A percentile compares a stretch with the other conserved stretches of the same genome.
phyloP scores from a whole-genome alignment of 139 green algal genomes.

The Auxenochlorella pyrenoidosa region DNA sequence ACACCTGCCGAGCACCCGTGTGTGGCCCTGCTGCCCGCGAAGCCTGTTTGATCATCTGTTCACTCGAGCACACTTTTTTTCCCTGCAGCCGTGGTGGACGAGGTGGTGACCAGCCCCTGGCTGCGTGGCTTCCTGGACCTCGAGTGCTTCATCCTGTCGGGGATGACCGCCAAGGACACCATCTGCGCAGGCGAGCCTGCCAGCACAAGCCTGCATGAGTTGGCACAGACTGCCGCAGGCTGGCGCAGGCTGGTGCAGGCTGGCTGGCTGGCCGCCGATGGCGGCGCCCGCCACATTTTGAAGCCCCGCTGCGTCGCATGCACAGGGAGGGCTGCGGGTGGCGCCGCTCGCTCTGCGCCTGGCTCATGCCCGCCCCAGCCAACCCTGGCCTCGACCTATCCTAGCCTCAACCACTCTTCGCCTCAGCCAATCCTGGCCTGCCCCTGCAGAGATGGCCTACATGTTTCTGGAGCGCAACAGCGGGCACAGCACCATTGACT shows the following conservation, averaged over 20 bases:
- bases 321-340: too few relatives aligned
- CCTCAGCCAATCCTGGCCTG: not conserved
- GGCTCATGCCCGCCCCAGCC: not conserved
- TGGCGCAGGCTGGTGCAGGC: too few relatives aligned
- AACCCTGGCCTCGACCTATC: not conserved
- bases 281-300: too few relatives aligned
- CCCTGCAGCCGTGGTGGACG: conserved; percentile 54
- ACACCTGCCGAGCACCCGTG: not conserved
- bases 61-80: not conserved
- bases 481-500: conserved; percentile 78
- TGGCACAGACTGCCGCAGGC: too few relatives aligned
- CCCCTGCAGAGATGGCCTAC: conserved; percentile 82
- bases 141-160: conserved; percentile 96
- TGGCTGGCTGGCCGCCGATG: too few relatives aligned
- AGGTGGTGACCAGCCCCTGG: conserved; percentile 82
- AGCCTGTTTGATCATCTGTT: not conserved
- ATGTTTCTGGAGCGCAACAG: conserved; percentile 87
- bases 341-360: too few relatives aligned
- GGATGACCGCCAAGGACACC: conserved; percentile 90
- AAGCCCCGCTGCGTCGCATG: too few relatives aligned
- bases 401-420: not conserved
- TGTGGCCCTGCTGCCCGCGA: too few relatives aligned
- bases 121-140: conserved; percentile 95
- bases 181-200: conserved; percentile 6
- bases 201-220: too few relatives aligned